Conservation (phyloP, 2,329 filamentous ascomycete genomes). For the Emydomyces testavorans region DNA sequence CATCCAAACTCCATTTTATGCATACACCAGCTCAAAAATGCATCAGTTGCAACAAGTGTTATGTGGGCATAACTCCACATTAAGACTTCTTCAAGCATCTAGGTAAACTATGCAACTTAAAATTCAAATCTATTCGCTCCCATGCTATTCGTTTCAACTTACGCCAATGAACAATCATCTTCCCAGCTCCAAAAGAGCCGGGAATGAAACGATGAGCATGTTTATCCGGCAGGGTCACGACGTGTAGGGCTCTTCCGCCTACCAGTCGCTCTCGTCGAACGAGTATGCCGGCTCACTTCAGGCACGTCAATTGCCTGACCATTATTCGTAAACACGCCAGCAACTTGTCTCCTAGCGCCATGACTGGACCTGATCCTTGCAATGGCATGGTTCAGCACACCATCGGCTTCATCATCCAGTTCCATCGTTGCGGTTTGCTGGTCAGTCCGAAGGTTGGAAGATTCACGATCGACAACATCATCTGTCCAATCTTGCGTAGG, state of each 20-base stretch:
- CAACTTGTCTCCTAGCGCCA: slow-evolving; percentile 1
- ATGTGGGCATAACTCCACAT: no score
- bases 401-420: slow-evolving; percentile 35
- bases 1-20: slow-evolving; percentile 1
- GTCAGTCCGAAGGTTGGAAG: slow-evolving; percentile 15
- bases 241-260: slow-evolving; percentile 14
- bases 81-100: no score
- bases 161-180: no score
- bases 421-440: slow-evolving; percentile 32
- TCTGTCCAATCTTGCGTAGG: slow-evolving; percentile 29
- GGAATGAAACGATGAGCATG: not conserved
- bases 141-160: no score
- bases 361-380: slow-evolving; percentile 17
- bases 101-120: no score
- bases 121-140: no score
- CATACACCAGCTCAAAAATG: not conserved
- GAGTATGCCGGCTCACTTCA: slow-evolving; percentile 2
- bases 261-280: slow-evolving; percentile 11
- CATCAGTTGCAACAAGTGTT: not conserved
- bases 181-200: no score
- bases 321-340: not conserved
- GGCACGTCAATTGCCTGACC: slow-evolving; percentile 1
- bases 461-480: slow-evolving; percentile 25
- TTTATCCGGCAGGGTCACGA: slow-evolving; percentile 7
- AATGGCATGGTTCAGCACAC: slow-evolving; percentile 31